Evolutionary conservation across 192 early-diverging fungal genomes (phyloP).

Genomic region (Linnemannia schmuckeri): DNA sequence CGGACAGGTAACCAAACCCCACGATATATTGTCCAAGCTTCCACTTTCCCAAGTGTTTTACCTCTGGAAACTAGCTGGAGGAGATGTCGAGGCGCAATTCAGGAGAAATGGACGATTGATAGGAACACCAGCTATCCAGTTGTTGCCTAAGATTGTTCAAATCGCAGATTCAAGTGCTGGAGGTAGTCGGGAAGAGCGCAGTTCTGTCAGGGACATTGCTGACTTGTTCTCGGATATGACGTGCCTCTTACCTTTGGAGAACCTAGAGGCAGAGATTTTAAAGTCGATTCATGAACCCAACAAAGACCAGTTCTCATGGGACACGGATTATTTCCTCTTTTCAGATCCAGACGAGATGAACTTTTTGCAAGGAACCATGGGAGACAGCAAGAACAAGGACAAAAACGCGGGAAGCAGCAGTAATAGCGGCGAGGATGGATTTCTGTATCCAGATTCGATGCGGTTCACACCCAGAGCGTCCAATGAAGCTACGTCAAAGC

Average conservation of each 20-base stretch:
- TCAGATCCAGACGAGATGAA: conserved; percentile 72
- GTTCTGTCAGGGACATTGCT: conserved; percentile 51
- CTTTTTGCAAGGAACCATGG: conserved; percentile 60
- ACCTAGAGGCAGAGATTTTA: conserved; percentile 61
- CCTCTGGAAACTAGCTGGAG: conserved; percentile 76
- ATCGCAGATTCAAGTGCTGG: conserved; percentile 58
- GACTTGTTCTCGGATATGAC: conserved; percentile 66
- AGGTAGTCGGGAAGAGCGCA: conserved; percentile 34
- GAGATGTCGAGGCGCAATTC: conserved; percentile 71
- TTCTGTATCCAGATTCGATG: conserved; percentile 53
- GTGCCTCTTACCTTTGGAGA: conserved; percentile 61
- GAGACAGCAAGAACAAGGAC: conserved; percentile 22
- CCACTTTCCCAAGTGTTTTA: conserved; percentile 69
- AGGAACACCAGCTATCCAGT: conserved; percentile 67
- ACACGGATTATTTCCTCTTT: conserved; percentile 68
- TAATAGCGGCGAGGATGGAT: conserved; percentile 24
- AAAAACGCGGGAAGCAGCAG: background rate
- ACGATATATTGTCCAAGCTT: conserved; percentile 52
- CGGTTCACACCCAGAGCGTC: conserved; percentile 17
- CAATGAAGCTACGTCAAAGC: background rate
- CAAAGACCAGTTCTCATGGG: conserved; percentile 65
- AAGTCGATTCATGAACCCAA: conserved; percentile 56
- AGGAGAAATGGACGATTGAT: conserved; percentile 60
- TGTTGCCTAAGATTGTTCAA: conserved; percentile 62
- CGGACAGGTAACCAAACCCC: background rate